Percentiles rank a stretch among this genome's conserved stretches.
phyloP scores from a whole-genome alignment of 169 alveolate genomes.

The Prorocentrum cordatum region DNA sequence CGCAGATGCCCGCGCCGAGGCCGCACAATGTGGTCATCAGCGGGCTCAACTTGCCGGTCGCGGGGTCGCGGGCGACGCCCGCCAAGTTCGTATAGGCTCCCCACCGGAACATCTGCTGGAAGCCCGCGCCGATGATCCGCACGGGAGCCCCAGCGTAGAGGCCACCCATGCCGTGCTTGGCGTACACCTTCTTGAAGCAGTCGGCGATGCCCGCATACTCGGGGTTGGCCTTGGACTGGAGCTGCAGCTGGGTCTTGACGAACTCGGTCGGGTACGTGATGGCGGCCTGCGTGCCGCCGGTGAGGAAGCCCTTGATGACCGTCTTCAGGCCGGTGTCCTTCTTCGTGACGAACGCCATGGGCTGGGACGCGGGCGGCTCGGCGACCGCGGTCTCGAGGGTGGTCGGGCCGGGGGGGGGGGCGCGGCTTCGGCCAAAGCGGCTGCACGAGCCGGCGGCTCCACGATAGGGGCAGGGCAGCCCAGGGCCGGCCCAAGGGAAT shows the following conservation, averaged over 20 bases:
- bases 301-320: constrained; percentile 59
- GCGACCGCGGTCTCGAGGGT: too few relatives aligned
- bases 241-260: constrained; percentile 61
- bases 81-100: constrained; percentile 64
- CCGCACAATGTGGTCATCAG: constrained; percentile 29
- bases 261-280: constrained; percentile 54
- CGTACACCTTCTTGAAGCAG: constrained; percentile 18
- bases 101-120: constrained; percentile 71
- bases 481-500: too few relatives aligned
- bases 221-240: constrained; percentile 68
- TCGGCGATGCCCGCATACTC: constrained; percentile 48
- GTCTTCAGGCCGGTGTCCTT: constrained; percentile 68
- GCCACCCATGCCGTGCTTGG: constrained; percentile 17
- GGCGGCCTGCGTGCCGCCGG: constrained; percentile 67
- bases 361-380: too few relatives aligned
- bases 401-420: too few relatives aligned
- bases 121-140: constrained; percentile 60
- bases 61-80: constrained; percentile 22
- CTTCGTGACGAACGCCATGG: constrained; percentile 68
- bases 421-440: too few relatives aligned
- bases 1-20: constrained; percentile 57
- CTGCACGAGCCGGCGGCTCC: too few relatives aligned
- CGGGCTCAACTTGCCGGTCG: constrained; percentile 60
- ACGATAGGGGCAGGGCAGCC: too few relatives aligned
- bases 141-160: constrained; percentile 59